These are phyloP conservation scores for Hydnum rufescens DNA, from an alignment of 768 basidiomycete species.

Conservation along the genomic window DNA sequence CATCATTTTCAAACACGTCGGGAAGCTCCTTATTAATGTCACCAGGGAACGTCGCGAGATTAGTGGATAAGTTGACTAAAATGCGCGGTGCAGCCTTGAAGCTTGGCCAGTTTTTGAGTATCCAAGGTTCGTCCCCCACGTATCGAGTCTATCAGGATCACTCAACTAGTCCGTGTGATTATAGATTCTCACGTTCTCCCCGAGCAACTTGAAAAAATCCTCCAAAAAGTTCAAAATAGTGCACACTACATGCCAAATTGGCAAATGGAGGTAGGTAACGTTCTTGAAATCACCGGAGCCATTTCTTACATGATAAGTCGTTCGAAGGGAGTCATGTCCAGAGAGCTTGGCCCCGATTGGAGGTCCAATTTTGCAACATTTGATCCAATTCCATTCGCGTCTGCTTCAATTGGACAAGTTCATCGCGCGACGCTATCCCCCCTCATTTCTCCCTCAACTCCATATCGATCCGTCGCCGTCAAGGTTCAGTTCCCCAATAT, in stretches of 20 bases:
- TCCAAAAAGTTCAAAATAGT: constrained; percentile 79
- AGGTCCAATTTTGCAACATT: constrained; percentile 47
- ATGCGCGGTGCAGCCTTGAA: constrained; percentile 97
- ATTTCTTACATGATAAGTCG: constrained; percentile 12
- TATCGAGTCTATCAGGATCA: background rate
- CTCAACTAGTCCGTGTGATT: background rate
- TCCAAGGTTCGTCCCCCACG: constrained; percentile 41
- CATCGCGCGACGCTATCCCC: constrained; percentile 51
- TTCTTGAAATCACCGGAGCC: background rate
- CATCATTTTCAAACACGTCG: constrained; percentile 17
- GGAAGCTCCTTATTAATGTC: constrained; percentile 56
- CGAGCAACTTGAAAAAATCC: constrained; percentile 68
- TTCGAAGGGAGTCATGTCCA: constrained; percentile 41
- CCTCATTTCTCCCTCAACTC: constrained; percentile 28
- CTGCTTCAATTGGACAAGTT: constrained; percentile 95
- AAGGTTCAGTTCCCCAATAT: constrained; percentile 97
- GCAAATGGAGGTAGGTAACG: constrained; percentile 68
- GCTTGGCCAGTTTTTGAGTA: constrained; percentile 92
- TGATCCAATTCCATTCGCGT: constrained; percentile 74
- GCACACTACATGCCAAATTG: constrained; percentile 99
- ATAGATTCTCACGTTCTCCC: constrained; percentile 79
- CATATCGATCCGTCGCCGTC: constrained; percentile 23
- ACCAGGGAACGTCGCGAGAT: constrained; percentile 72
- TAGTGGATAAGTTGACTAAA: constrained; percentile 80
- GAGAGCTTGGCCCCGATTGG: constrained; percentile 67